These are phyloP conservation scores for Lactarius deliciosus DNA, from an alignment of 768 basidiomycete species.

Conservation along the genomic window DNA sequence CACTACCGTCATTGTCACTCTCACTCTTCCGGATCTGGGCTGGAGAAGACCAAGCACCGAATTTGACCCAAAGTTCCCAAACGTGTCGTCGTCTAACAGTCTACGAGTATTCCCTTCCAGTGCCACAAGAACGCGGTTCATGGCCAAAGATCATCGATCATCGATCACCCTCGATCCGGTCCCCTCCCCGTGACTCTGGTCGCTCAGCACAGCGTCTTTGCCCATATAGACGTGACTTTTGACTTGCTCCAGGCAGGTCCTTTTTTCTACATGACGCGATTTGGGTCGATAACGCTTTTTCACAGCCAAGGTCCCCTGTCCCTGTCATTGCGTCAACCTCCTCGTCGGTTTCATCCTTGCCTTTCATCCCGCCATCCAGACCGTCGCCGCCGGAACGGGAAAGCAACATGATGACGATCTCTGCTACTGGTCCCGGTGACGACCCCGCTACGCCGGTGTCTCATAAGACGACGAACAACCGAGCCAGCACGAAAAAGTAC, in stretches of 20 bases:
- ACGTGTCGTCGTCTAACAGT: background rate
- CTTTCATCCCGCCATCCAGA: conserved; percentile 1
- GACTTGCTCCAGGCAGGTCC: background rate
- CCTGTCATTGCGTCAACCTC: background rate
- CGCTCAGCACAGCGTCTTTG: too few species aligned
- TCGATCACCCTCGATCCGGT: too few species aligned
- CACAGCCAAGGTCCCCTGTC: conserved; percentile 4
- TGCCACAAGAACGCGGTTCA: conserved; percentile 17
- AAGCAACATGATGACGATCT: too few species aligned
- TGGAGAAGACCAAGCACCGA: too few species aligned
- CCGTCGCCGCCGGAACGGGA: background rate
- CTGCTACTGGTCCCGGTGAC: background rate
- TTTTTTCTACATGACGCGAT: too few species aligned
- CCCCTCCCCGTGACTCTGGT: background rate
- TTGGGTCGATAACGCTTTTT: background rate
- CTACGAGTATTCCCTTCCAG: too few species aligned
- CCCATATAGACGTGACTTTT: background rate
- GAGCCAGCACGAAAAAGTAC: background rate
- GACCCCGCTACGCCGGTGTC: too few species aligned
- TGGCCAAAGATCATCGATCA: too few species aligned
- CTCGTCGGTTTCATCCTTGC: conserved; percentile 6
- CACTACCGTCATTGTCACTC: too few species aligned
- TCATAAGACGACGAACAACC: background rate
- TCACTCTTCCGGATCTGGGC: too few species aligned
- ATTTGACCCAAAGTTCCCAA: too few species aligned